Base-by-base conservation (phyloP, 1,139 yeast genomes). In the Protomyces gravidus region DNA sequence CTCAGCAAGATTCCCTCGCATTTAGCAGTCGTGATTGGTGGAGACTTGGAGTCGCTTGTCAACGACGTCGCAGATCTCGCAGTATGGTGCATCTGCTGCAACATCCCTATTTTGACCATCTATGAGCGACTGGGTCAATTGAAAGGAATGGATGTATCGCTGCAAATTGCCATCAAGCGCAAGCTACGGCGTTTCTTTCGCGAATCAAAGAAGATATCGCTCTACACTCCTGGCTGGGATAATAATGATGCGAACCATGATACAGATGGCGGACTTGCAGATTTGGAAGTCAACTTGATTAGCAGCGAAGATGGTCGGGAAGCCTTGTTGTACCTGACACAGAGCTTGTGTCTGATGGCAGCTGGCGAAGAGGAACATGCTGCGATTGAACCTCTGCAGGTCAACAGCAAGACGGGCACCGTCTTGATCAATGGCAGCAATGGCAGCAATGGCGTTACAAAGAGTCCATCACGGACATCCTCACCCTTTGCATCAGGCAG, bases 41-140 rank as follows among this genome's bases (percentile, higher is more conserved):
- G 95, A 26, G 97, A 97, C 1, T 72, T 86, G 49, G 90, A 86
- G 63, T 96, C 95, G 0, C 76, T 94, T 50, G 76, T 90, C 67
- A 82, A 80, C 66, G 88, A 88, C 67, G 79, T 85, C 21, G 80
- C 92, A 60, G 96, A 89, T 68, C 68, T 90, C 50, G 78, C 84
- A 0, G 85, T 95, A 2, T 92, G 99, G 99, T 79, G 89, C 48
- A 72, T 89, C 23, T 87, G 95, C 49, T 84, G 94, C 6, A 97
- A 96, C 1, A 82, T 90, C 56, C 80, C 83, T 27, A 76, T 77
- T 59, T 76, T 92, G 63, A 78, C 87, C 6, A 76, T 94, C 47
- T 94, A 89, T 73, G 98, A 92, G 72, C 80, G 80, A 67, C 82
- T 82, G 60, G 97, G 97, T 0, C 75, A 17, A 56, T 40, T 17